Base-by-base conservation (phyloP, 1,284 basidiomycete genomes). In the Rhodotorula mucilaginosa region DNA sequence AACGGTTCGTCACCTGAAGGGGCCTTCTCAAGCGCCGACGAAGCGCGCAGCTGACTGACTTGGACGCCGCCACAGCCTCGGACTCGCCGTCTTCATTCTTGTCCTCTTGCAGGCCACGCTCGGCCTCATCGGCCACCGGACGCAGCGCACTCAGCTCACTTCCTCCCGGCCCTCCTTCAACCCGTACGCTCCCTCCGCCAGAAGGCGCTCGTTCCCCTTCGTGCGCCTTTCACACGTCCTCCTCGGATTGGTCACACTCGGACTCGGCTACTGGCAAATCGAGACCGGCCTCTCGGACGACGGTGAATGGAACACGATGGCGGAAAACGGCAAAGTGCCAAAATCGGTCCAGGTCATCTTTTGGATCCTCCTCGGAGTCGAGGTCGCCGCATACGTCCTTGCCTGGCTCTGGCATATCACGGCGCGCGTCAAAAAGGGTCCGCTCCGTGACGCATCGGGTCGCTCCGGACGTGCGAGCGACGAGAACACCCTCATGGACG, bases 271-370 rank as follows among this genome's bases (percentile, higher is more conserved):
- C 48, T 31, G 29, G 39, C 67, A 73, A 26, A 52, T 74, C 58
- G 51, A 57, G 10, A 31, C 16, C 31, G 74, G 74, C 6, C 58
- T 74, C 31, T 47, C 34, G n/a, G 26, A 29, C 54, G 56, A 69
- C 31, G 16, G 29, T 44, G 63, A 67, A 44, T 76, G 68, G 68
- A 29, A 58, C 18, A 46, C 29, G 23, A 15, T 23, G 19, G 5
- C 29, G 29, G 68, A 79, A 71, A 44, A 34, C 47, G 54, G 26
- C 15, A n/a, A 5, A 2, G 70, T 73, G 4, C 82, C 86, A 49
- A 85, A 87, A 74, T 89, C 88, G 6, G 70, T 70, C n/a, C 56
- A 65, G 39, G 58, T 62, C 26, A 61, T 72, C 7, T 72, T 69
- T 39, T 76, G 69, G 69, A 44, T 70, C 12, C 49, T 76, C 15